Evolutionary conservation across 2,329 filamentous ascomycete species (phyloP).

Genomic region (Stenocarpella maydis): DNA sequence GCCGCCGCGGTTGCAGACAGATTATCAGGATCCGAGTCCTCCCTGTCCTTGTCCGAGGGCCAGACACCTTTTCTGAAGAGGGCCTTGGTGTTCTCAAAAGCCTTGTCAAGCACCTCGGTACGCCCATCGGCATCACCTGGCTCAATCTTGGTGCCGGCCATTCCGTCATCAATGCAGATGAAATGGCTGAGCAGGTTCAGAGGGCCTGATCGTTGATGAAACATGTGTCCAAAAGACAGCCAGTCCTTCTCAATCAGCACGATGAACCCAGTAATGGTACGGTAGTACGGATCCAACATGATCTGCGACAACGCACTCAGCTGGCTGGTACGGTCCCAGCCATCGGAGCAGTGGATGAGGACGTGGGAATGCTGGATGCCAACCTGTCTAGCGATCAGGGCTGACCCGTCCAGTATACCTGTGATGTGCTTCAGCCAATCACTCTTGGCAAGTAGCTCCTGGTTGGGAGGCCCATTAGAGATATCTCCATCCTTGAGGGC

Average conservation of each 20-base stretch:
- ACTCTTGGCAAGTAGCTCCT: conserved; percentile 82
- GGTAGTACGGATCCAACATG: conserved; percentile 94
- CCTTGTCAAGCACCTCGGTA: conserved; percentile 82
- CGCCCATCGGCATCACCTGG: conserved; percentile 68
- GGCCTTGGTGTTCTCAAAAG: conserved; percentile 85
- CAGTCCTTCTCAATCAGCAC: conserved; percentile 96
- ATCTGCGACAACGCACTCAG: conserved; percentile 90
- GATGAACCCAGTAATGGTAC: conserved; percentile 94
- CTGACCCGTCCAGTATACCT: conserved; percentile 83
- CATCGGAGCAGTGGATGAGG: conserved; percentile 96
- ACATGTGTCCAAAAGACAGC: conserved; percentile 98
- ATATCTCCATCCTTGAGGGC: conserved; percentile 93
- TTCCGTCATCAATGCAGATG: conserved; percentile 80
- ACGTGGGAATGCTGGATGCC: conserved; percentile 94
- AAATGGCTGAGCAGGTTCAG: conserved; percentile 96
- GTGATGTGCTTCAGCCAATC: conserved; percentile 92
- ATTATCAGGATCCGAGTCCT: conserved; percentile 68
- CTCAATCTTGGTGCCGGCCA: conserved; percentile 69
- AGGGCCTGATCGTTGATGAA: conserved; percentile 88
- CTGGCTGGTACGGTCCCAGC: conserved; percentile 97
- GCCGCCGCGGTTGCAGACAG: conserved; percentile 45
- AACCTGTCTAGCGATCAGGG: conserved; percentile 85
- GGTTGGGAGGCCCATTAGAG: conserved; percentile 80
- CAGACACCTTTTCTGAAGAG: conserved; percentile 83
- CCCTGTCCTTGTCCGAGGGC: conserved; percentile 65